These are phyloP conservation scores for Boletus hoseneyae DNA, from an alignment of 1,284 basidiomycete genomes.

Conservation along the genomic window DNA sequence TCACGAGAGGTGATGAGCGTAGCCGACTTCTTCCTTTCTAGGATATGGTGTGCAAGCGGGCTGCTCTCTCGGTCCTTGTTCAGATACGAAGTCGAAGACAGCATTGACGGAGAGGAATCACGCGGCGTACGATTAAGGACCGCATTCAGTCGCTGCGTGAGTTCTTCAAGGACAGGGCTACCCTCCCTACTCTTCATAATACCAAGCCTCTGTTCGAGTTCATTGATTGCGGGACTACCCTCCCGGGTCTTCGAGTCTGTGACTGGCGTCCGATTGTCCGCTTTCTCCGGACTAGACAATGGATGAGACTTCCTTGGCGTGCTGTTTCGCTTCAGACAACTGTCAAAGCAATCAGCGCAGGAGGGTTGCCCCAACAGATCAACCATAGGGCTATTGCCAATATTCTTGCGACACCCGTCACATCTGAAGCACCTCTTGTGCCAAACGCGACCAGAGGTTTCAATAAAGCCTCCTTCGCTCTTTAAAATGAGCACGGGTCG, in stretches of 20 bases:
- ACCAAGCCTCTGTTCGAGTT: slow-evolving; percentile 55
- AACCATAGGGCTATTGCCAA: slow-evolving; percentile 71
- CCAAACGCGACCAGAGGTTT: slow-evolving; percentile 66
- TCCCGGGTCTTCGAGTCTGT: slow-evolving; percentile 40
- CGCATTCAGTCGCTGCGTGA: slow-evolving; percentile 49
- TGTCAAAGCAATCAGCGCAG: slow-evolving; percentile 74
- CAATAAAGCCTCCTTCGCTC: slow-evolving; percentile 71
- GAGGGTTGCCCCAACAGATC: slow-evolving; percentile 77
- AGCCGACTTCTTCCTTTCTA: slow-evolving; percentile 23
- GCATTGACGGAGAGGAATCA: slow-evolving; percentile 20
- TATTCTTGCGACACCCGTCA: slow-evolving; percentile 64
- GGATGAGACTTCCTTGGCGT: slow-evolving; percentile 39
- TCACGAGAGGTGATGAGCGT: slow-evolving; percentile 6
- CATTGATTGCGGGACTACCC: slow-evolving; percentile 52
- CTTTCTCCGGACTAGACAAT: slow-evolving; percentile 28
- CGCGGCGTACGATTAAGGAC: slow-evolving; percentile 38
- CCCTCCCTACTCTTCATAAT: slow-evolving; percentile 54
- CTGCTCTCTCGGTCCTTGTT: slow-evolving; percentile 27
- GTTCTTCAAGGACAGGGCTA: slow-evolving; percentile 60
- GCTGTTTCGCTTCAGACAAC: slow-evolving; percentile 55
- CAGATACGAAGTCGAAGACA: slow-evolving; percentile 7
- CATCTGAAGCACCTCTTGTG: slow-evolving; percentile 78
- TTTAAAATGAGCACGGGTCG: slow-evolving; percentile 70
- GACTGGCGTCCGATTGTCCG: slow-evolving; percentile 38
- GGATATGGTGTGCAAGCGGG: slow-evolving; percentile 30